Percentiles rank a stretch among this genome's conserved stretches.
phyloP scores from a whole-genome alignment of 2,329 filamentous ascomycete species.

The Calycina marina region DNA sequence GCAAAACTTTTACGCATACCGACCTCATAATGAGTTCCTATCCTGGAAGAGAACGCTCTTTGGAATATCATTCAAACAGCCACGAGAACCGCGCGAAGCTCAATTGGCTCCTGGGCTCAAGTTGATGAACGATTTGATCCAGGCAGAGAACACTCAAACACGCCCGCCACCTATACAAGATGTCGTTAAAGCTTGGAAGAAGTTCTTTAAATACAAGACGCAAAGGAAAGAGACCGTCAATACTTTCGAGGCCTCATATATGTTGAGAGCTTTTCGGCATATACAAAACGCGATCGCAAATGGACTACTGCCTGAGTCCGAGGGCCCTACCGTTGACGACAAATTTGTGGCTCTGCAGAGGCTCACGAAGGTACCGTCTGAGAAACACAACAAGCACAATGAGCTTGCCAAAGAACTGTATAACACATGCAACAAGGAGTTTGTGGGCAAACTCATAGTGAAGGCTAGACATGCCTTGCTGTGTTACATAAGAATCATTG shows the following conservation, averaged over 20 bases:
- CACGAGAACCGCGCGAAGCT: conserved; percentile 43
- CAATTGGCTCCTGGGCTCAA: conserved; percentile 58
- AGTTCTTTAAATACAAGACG: conserved; percentile 45
- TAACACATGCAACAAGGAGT: too few species aligned
- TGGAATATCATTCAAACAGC: conserved; percentile 43
- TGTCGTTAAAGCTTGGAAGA: conserved; percentile 47
- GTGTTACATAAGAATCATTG: conserved; percentile 12
- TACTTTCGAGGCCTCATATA: conserved; percentile 50
- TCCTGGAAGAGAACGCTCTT: conserved; percentile 41
- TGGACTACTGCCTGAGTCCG: conserved; percentile 7
- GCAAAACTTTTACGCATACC: conserved; percentile 6
- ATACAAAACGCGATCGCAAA: conserved; percentile 27
- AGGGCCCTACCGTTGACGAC: conserved; percentile 7
- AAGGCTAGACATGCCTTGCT: not conserved
- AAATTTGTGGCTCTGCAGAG: conserved; percentile 8
- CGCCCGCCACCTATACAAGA: conserved; percentile 50
- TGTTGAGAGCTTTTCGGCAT: conserved; percentile 44
- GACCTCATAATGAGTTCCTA: conserved; percentile 25
- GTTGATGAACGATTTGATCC: conserved; percentile 53
- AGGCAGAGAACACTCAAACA: conserved; percentile 44
- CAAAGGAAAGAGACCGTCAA: conserved; percentile 37
- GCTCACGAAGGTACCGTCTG: conserved; percentile 14
- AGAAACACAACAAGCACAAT: conserved; percentile 7
- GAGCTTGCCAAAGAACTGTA: conserved; percentile 16
- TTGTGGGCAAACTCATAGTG: conserved; percentile 1